These are phyloP conservation scores for Botryotinia globosa DNA, from an alignment of 2,329 filamentous ascomycete genomes.

Conservation along the genomic window DNA sequence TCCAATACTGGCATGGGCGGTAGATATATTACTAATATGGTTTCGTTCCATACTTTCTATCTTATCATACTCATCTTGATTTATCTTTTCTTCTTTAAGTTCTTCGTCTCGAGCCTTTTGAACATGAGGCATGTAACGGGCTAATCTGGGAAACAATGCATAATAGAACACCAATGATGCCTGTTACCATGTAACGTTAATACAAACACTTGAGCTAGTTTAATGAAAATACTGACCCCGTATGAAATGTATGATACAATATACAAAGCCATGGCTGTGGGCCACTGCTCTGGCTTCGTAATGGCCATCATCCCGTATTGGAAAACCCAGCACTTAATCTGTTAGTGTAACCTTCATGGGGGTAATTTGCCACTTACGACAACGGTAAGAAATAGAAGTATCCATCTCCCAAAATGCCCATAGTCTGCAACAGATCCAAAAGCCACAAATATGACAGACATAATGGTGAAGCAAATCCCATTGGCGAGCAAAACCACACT, in stretches of 20 bases:
- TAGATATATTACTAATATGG: slow-evolving; percentile 44
- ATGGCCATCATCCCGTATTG: slow-evolving; percentile 44
- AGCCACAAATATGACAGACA: slow-evolving; percentile 44
- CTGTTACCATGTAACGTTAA: slow-evolving; percentile 23
- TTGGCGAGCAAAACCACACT: slow-evolving; percentile 44
- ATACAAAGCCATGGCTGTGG: slow-evolving; percentile 43
- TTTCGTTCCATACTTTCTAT: slow-evolving; percentile 44
- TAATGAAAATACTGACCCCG: slow-evolving; percentile 7
- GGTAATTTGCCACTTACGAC: slow-evolving; percentile 25
- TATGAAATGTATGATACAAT: slow-evolving; percentile 43
- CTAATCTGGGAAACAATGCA: slow-evolving; percentile 42
- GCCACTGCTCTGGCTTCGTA: slow-evolving; percentile 41
- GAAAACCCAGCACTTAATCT: slow-evolving; percentile 40
- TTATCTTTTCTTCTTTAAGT: slow-evolving; percentile 41
- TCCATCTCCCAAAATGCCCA: slow-evolving; percentile 43
- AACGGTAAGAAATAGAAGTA: slow-evolving; percentile 42
- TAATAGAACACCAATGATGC: slow-evolving; percentile 45
- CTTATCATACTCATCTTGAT: slow-evolving; percentile 41
- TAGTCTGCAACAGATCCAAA: slow-evolving; percentile 45
- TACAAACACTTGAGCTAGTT: not conserved
- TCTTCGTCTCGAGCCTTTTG: slow-evolving; percentile 44
- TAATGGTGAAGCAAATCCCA: slow-evolving; percentile 43
- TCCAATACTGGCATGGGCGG: slow-evolving; percentile 45
- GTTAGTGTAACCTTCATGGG: not conserved
- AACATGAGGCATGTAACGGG: slow-evolving; percentile 43